These are phyloP conservation scores for Madurella fahalii DNA, from an alignment of 2,329 filamentous ascomycete genomes.

Conservation along the genomic window DNA sequence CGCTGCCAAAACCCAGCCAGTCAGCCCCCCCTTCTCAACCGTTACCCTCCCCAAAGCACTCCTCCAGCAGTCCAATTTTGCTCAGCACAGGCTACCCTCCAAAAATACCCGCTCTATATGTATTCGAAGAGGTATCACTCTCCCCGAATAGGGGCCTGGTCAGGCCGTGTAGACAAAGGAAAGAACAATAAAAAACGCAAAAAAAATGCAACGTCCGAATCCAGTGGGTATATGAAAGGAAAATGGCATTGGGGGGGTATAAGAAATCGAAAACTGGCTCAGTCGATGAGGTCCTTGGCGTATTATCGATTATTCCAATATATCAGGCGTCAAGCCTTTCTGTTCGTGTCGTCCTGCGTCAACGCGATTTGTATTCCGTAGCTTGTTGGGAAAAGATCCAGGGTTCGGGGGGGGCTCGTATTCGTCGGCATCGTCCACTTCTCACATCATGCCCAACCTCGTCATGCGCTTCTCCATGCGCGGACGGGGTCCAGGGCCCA, in stretches of 20 bases:
- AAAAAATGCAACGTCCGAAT: constrained; percentile 9
- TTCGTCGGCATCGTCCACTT: not conserved
- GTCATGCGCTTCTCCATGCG: constrained; percentile 62
- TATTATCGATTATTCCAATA: not conserved
- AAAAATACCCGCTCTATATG: not conserved
- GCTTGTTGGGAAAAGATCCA: not conserved
- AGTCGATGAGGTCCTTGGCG: constrained; percentile 9
- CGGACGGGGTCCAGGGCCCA: constrained; percentile 39
- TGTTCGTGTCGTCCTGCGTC: constrained; percentile 1
- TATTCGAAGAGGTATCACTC: not conserved
- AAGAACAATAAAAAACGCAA: not conserved
- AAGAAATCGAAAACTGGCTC: constrained; percentile 7
- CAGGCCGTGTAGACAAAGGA: not conserved
- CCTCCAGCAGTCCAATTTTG: not conserved
- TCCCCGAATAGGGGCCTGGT: not conserved
- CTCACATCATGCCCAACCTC: constrained; percentile 54
- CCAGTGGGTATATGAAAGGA: constrained; percentile 22
- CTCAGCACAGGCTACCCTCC: not conserved
- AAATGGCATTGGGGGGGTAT: constrained; percentile 13
- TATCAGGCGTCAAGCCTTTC: constrained; percentile 6
- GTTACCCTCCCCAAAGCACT: not conserved
- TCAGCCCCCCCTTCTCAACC: not conserved
- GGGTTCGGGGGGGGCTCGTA: too few relatives aligned
- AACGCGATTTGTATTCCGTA: not conserved
- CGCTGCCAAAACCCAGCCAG: not conserved